Conservation (phyloP, 306 rosid species). For the Cicer judaicum region DNA sequence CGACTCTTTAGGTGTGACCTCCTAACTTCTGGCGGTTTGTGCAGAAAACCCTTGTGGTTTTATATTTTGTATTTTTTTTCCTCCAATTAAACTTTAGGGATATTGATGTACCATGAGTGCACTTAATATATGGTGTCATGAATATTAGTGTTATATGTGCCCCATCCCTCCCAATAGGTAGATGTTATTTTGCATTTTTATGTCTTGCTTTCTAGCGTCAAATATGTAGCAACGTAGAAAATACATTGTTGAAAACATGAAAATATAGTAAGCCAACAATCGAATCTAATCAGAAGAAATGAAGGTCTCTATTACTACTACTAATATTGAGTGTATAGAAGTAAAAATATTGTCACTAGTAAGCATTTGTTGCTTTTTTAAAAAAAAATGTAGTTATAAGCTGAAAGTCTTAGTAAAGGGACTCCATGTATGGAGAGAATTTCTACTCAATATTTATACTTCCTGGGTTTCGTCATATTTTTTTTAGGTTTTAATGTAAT, state of each 20-base stretch:
- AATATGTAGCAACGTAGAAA: background rate
- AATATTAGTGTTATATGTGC: constrained; percentile 23
- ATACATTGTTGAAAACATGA: background rate
- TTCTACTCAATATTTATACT: too few species aligned
- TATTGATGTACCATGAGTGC: constrained; percentile 48
- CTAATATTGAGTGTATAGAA: too few species aligned
- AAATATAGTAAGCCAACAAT: background rate
- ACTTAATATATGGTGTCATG: constrained; percentile 50
- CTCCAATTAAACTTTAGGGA: constrained; percentile 40
- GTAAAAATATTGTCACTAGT: too few species aligned
- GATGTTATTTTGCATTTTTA: background rate
- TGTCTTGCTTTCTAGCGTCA: background rate
- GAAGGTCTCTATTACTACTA: too few species aligned
- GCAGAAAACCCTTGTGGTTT: constrained; percentile 72
- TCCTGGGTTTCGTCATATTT: too few species aligned
- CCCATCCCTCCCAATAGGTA: constrained; percentile 15
- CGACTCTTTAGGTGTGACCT: constrained; percentile 68
- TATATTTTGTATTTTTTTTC: constrained; percentile 49
- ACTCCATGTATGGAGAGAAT: too few species aligned
- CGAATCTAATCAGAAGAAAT: too few species aligned
- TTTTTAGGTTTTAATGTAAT: too few species aligned
- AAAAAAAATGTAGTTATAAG: too few species aligned
- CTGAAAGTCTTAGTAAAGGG: too few species aligned
- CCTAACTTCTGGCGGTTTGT: constrained; percentile 71
- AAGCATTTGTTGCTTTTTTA: too few species aligned